Evolutionary conservation across 2,329 filamentous ascomycete genomes (phyloP), one percentile per base, ranked within the genome.

Genomic region (Dactylonectria estremocensis): DNA sequence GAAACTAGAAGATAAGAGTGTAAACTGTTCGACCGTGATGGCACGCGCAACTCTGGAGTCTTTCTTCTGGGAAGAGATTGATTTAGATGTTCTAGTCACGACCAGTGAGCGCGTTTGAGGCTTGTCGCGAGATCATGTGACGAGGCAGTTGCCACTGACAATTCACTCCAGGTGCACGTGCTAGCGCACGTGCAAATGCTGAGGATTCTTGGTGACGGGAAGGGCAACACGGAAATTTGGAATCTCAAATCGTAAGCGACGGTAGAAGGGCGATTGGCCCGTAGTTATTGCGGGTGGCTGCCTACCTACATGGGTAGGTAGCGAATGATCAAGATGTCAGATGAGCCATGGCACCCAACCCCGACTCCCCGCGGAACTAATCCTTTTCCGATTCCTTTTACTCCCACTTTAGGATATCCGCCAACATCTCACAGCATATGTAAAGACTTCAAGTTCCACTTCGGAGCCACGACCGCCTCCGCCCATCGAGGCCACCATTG

Each of bases 81-180:
- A 16, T 35, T 53, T 16, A n/a, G 3, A 33, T 35, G 50, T 22
- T 33, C 33, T 35, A 28, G 50, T 31, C 16, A 28, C 10, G 9
- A 28, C 14, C 24, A 11, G 3, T 53, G 46, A 54, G 55, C 73
- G 72, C 71, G 71, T 71, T 64, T 28, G 37, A 40, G 24, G 20
- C 11, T 14, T 52, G 52, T 72, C 73, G 71, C 73, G 73, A 31
- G 35, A 18, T 74, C 73, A 74, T 67, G 73, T 74, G 72, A 48
- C 4, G 14, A 2, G 22, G 8, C 10, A 55, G 56, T 3, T 20
- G 16, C 16, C 35, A 33, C n/a, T n/a, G n/a, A n/a, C n/a, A 48
- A 24, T 50, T 2, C n/a, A n/a, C n/a, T n/a, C 11, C 0, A 9
- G 1, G 13, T 16, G 22, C 53, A 57, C 45, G 53, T 45, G 53